Base-by-base conservation (phyloP, 169 alveolate species). In the Besnoitia besnoiti region DNA sequence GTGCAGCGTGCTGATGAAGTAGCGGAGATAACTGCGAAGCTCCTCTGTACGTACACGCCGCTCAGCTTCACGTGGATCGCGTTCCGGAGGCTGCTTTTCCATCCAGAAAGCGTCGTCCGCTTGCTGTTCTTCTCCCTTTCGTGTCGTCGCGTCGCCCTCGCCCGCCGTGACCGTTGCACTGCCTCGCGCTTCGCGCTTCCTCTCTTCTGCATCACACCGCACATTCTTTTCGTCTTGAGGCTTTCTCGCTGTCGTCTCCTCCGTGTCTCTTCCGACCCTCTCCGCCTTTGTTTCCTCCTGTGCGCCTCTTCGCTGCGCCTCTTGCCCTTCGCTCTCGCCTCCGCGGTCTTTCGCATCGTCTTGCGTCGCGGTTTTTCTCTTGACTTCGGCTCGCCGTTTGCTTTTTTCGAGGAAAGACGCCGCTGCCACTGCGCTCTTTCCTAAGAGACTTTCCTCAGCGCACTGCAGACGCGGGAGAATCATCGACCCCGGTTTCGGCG, bases 1-100 rank as follows among this genome's bases (percentile, higher is more conserved):
- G 24, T 73, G 82, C 8, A 73, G 12, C 46, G 46, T 37, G 46
- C 82, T 12, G 46, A 37, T 73, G 27, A 8, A 19, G n/a, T 73
- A 73, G 27, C 39, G 82, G 27, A 73, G 82, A n/a, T 73, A 73
- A n/a, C 82, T 73, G 39, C 82, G 82, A n/a, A 73, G 46, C 46
- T 73, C 82, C 46, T 73, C 82, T 73, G 67, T 55, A 55, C 67
- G 67, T 5, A 55, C 67, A 55, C 67, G 12, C 24, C 33, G 24
- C 67, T 55, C 67, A 5, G 5, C 55, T 14, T 49, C 55, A 14
- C 55, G 24, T 49, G 24, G 5, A 14, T n/a, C n/a, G n/a, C n/a
- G n/a, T n/a, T n/a, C n/a, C n/a, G n/a, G n/a, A n/a, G n/a, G n/a
- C n/a, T n/a, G n/a, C n/a, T n/a, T n/a, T n/a, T n/a, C n/a, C n/a